Conservation (phyloP, 768 basidiomycete genomes). For the Rhizopogon rudus region DNA sequence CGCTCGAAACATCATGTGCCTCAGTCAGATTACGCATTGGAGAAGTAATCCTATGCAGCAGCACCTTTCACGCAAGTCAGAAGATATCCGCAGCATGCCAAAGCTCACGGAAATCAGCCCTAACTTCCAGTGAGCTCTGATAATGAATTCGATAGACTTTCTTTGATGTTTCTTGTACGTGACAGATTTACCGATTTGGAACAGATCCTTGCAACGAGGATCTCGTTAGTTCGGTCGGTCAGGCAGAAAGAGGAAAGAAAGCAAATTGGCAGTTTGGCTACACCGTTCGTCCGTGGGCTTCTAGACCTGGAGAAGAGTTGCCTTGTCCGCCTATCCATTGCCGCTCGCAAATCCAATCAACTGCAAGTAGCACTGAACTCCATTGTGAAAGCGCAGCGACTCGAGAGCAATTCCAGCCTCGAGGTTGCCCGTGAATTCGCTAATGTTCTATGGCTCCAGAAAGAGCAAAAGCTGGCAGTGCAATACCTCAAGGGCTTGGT, state of each 20-base stretch:
- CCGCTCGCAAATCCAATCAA: slow-evolving; percentile 64
- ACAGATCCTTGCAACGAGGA: slow-evolving; percentile 72
- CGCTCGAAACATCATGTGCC: slow-evolving; percentile 70
- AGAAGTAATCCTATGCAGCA: slow-evolving; percentile 28
- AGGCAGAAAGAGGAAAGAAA: slow-evolving; percentile 66
- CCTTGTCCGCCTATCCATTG: slow-evolving; percentile 64
- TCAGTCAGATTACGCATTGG: slow-evolving; percentile 75
- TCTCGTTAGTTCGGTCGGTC: slow-evolving; percentile 73
- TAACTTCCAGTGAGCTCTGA: slow-evolving; percentile 60
- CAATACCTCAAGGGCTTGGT: slow-evolving; percentile 51
- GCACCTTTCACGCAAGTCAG: slow-evolving; percentile 25
- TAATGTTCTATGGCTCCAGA: slow-evolving; percentile 83
- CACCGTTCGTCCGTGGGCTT: slow-evolving; percentile 47
- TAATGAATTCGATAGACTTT: background rate
- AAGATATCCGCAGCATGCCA: slow-evolving; percentile 32
- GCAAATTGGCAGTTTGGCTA: slow-evolving; percentile 67
- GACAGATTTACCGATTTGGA: slow-evolving; percentile 73
- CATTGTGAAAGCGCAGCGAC: slow-evolving; percentile 64
- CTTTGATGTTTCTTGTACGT: background rate
- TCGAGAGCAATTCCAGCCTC: slow-evolving; percentile 43
- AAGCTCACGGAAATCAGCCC: slow-evolving; percentile 44
- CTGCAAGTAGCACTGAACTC: slow-evolving; percentile 85
- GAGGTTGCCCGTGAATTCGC: slow-evolving; percentile 79
- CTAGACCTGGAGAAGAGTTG: slow-evolving; percentile 62
- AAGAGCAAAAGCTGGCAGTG: slow-evolving; percentile 81